Conservation (phyloP, 2,329 filamentous ascomycete genomes). For the Fusarium graminum region DNA sequence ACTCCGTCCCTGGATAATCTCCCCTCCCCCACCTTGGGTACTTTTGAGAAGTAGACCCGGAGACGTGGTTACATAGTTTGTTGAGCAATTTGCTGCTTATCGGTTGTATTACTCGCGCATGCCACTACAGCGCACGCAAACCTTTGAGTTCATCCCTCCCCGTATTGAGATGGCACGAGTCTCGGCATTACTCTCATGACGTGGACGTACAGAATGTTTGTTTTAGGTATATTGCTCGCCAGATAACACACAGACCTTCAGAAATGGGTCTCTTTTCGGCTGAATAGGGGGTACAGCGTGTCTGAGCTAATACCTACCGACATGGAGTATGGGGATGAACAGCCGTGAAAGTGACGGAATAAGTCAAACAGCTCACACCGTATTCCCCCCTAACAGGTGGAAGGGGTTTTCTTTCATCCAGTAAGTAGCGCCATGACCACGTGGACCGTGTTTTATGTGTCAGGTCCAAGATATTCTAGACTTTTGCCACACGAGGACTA, state of each 20-base stretch:
- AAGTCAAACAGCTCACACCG: neutral
- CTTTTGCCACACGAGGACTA: slow-evolving; percentile 8
- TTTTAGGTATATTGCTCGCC: neutral
- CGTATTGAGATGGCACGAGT: neutral
- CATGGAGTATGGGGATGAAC: too few relatives aligned
- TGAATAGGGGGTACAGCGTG: neutral
- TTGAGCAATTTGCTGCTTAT: slow-evolving; percentile 1
- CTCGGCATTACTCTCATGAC: neutral
- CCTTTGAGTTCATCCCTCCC: neutral
- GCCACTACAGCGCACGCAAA: neutral
- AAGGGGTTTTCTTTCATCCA: too few relatives aligned
- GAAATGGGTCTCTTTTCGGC: slow-evolving; percentile 10
- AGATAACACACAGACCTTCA: neutral
- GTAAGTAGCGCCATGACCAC: neutral
- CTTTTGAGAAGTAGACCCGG: slow-evolving; percentile 2
- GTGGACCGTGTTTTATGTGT: slow-evolving; percentile 15
- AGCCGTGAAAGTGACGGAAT: neutral
- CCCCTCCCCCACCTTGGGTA: neutral
- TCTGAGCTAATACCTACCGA: too few relatives aligned
- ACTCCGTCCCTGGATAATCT: slow-evolving; percentile 1
- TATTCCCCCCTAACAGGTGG: neutral
- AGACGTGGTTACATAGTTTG: slow-evolving; percentile 1
- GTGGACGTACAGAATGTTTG: neutral
- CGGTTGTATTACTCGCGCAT: neutral
- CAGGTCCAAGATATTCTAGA: slow-evolving; percentile 17